phyloP scores from a whole-genome alignment of 1,284 basidiomycete species.

The Retiboletus fuscus region DNA sequence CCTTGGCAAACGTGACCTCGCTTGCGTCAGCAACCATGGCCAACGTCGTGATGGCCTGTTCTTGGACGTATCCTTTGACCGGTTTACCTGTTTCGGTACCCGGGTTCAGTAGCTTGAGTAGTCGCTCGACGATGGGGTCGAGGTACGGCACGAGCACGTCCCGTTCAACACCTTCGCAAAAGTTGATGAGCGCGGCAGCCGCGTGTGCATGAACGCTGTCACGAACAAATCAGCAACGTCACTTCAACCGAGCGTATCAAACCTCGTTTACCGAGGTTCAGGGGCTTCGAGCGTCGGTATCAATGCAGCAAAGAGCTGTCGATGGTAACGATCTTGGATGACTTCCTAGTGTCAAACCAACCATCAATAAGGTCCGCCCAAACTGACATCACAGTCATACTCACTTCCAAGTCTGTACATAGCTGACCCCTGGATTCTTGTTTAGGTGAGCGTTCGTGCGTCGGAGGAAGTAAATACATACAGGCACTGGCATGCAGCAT shows the following conservation, averaged over 20 bases:
- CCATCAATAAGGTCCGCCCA: not conserved
- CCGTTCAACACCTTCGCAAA: slow-evolving; percentile 85
- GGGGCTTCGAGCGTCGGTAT: slow-evolving; percentile 82
- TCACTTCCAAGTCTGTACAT: slow-evolving; percentile 84
- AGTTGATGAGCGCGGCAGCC: slow-evolving; percentile 88
- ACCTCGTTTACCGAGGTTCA: slow-evolving; percentile 69
- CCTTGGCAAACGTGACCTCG: slow-evolving; percentile 77
- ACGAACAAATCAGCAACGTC: slow-evolving; percentile 10
- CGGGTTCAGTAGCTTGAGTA: slow-evolving; percentile 73
- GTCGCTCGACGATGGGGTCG: slow-evolving; percentile 78
- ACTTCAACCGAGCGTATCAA: not conserved
- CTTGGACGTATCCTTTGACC: slow-evolving; percentile 76
- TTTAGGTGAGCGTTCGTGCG: slow-evolving; percentile 15
- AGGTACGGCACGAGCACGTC: slow-evolving; percentile 79
- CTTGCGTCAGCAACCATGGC: slow-evolving; percentile 89
- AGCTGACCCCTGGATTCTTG: slow-evolving; percentile 73
- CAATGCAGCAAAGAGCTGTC: slow-evolving; percentile 74
- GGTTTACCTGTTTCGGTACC: slow-evolving; percentile 50
- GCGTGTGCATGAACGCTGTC: slow-evolving; percentile 85
- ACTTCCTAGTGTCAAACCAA: slow-evolving; percentile 62
- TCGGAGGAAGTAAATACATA: slow-evolving; percentile 46
- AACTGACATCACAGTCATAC: slow-evolving; percentile 20
- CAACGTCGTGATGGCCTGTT: slow-evolving; percentile 84
- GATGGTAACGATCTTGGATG: slow-evolving; percentile 78
- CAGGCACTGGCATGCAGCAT: slow-evolving; percentile 90